Conservation (phyloP, 768 basidiomycete species). For the Suillus decipiens region DNA sequence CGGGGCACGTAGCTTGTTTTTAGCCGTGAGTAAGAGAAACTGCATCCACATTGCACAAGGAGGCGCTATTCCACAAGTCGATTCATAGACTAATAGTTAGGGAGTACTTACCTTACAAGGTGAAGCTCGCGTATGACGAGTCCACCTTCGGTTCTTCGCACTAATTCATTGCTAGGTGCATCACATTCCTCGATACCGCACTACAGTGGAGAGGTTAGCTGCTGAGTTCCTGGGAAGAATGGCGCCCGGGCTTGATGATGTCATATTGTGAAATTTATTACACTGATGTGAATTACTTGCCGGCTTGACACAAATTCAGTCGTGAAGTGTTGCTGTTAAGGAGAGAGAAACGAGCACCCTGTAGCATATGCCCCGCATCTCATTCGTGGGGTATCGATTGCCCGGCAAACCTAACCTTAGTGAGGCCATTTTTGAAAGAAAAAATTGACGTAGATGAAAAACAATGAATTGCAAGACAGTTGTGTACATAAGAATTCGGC, state of each 20-base stretch:
- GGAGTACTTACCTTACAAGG: neutral
- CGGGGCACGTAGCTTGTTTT: neutral
- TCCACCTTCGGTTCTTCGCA: neutral
- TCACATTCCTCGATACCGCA: too few relatives aligned
- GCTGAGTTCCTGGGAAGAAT: too few relatives aligned
- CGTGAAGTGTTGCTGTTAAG: constrained; percentile 6
- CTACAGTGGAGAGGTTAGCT: too few relatives aligned
- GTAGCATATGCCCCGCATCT: neutral
- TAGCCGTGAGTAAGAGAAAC: neutral
- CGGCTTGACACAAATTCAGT: neutral
- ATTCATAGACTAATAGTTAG: neutral
- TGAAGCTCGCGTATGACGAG: neutral
- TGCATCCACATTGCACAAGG: neutral
- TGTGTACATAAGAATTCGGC: neutral
- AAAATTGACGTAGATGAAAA: neutral
- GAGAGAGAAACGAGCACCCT: neutral
- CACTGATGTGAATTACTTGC: constrained; percentile 18
- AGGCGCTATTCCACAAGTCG: neutral
- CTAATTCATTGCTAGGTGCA: neutral
- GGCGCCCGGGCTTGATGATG: neutral
- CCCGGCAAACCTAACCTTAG: too few relatives aligned
- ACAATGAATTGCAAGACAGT: neutral
- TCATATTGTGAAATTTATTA: neutral
- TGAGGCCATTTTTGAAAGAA: too few relatives aligned
- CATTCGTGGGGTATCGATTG: neutral